A percentile compares a stretch with the other conserved stretches of the same genome.
Evolutionary conservation across 2,329 filamentous ascomycete species (phyloP).

Genomic region (Alternaria solani): DNA sequence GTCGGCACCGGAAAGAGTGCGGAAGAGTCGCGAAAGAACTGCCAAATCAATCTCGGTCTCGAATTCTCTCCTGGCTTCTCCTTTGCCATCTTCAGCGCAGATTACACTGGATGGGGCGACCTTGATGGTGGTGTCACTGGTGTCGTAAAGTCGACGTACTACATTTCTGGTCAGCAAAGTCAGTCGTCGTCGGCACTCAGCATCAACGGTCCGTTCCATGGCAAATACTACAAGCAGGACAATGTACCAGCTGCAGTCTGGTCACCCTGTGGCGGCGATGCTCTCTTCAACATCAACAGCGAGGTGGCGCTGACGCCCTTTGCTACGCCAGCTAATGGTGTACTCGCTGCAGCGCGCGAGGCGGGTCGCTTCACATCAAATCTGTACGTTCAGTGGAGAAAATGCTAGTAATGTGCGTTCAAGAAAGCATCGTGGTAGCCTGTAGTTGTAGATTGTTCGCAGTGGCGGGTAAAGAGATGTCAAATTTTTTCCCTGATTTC

Average conservation of each 20-base stretch:
- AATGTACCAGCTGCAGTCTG: slow-evolving; percentile 38
- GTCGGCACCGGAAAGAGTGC: slow-evolving; percentile 35
- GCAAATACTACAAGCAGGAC: slow-evolving; percentile 58
- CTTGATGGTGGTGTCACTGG: slow-evolving; percentile 49
- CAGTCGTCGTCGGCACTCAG: slow-evolving; percentile 31
- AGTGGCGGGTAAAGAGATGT: neutral
- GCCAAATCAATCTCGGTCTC: slow-evolving; percentile 48
- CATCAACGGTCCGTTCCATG: slow-evolving; percentile 53
- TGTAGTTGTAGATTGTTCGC: neutral
- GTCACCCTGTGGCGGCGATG: slow-evolving; percentile 41
- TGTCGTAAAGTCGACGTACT: slow-evolving; percentile 46
- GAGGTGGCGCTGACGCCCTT: slow-evolving; percentile 42
- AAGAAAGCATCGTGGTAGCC: neutral
- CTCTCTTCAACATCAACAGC: slow-evolving; percentile 43
- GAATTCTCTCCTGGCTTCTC: slow-evolving; percentile 49
- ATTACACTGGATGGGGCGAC: slow-evolving; percentile 47
- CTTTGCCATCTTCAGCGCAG: slow-evolving; percentile 46
- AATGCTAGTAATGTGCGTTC: slow-evolving; percentile 32
- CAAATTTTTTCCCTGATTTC: neutral
- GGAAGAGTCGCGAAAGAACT: slow-evolving; percentile 49
- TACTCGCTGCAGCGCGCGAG: slow-evolving; percentile 38
- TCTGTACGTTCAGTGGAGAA: slow-evolving; percentile 46
- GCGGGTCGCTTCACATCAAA: slow-evolving; percentile 34
- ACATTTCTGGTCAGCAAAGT: slow-evolving; percentile 45
- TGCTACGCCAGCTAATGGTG: slow-evolving; percentile 28